A percentile compares a stretch with the other conserved stretches of the same genome.
Conservation (phyloP, 2,329 filamentous ascomycete genomes). For the Diaporthe batatas region DNA sequence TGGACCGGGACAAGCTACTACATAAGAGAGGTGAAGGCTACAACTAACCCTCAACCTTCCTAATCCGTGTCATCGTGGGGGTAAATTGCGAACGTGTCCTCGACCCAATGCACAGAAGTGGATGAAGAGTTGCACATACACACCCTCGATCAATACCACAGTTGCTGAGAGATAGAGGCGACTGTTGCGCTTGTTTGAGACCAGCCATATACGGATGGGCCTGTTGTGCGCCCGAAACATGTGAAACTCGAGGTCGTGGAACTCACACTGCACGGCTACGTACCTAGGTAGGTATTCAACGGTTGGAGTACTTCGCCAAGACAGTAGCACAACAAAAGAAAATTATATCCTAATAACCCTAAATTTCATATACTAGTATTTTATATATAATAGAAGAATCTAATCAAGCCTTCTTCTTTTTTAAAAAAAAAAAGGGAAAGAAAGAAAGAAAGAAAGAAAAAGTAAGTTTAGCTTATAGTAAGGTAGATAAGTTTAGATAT, state of each 20-base stretch:
- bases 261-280: not conserved
- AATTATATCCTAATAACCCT: not conserved
- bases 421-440: too few relatives aligned
- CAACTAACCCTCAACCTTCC: conserved; percentile 24
- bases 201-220: not conserved
- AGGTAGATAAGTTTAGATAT: too few relatives aligned
- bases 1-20: conserved; percentile 31
- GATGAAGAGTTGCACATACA: conserved; percentile 1
- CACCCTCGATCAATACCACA: not conserved
- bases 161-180: not conserved
- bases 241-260: conserved; percentile 4
- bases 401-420: not conserved
- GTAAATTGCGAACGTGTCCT: not conserved
- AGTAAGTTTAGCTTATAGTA: too few relatives aligned
- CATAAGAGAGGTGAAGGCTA: conserved; percentile 21
- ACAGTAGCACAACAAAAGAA: not conserved
- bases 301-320: not conserved
- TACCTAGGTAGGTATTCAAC: too few relatives aligned
- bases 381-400: not conserved
- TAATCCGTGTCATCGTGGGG: conserved; percentile 21
- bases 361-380: not conserved
- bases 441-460: too few relatives aligned
- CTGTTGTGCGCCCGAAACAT: not conserved
- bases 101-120: not conserved
- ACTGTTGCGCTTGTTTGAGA: not conserved